Conservation (phyloP, 2,329 filamentous ascomycete genomes). For the Amesomyces nigricolor region DNA sequence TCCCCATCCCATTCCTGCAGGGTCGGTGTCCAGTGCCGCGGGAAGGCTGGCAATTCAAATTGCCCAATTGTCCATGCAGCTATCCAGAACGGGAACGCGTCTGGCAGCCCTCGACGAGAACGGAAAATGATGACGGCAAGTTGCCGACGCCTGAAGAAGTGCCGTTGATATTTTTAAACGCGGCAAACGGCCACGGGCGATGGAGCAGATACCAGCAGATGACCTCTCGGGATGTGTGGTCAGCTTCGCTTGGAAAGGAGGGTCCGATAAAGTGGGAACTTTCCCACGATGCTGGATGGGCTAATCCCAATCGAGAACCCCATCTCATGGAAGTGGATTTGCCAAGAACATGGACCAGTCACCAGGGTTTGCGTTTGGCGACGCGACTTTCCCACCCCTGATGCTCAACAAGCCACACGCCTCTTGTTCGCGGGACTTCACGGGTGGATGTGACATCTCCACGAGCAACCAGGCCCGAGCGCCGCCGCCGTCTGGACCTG, state of each 20-base stretch:
- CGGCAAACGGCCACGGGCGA: no score
- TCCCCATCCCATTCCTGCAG: background rate
- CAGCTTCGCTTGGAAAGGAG: background rate
- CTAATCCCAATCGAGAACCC: conserved; percentile 21
- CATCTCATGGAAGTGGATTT: conserved; percentile 10
- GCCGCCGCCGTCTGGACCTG: background rate
- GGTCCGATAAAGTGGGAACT: background rate
- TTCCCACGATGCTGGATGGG: conserved; percentile 15
- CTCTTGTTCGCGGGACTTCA: no score
- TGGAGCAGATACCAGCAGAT: no score
- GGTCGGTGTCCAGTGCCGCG: conserved; percentile 13
- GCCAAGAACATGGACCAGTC: conserved; percentile 21
- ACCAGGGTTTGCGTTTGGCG: conserved; percentile 8
- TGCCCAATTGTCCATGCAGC: conserved; percentile 10
- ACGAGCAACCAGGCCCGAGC: background rate
- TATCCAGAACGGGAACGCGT: conserved; percentile 1
- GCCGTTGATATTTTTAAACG: no score
- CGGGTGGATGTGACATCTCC: background rate
- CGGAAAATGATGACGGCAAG: no score
- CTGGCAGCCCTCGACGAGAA: no score
- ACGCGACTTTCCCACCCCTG: background rate
- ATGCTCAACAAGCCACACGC: no score
- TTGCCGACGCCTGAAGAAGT: no score
- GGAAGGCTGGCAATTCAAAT: conserved; percentile 8
- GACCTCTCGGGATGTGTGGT: background rate